Evolutionary conservation across 192 early-diverging fungal species (phyloP).

Genomic region (Coemansia sp.): DNA sequence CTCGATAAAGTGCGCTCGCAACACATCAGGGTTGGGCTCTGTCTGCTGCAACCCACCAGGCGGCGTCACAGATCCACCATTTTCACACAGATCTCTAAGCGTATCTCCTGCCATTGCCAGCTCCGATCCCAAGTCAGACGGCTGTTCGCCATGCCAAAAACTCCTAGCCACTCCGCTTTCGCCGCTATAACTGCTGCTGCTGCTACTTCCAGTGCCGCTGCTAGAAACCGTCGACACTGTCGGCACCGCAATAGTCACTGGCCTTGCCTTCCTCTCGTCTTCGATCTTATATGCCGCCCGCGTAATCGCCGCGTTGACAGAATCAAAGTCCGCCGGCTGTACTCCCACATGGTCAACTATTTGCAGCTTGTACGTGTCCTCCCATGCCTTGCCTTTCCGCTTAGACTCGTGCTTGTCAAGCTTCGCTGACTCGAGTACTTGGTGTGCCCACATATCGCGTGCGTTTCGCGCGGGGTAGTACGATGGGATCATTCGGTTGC

Average conservation of each 20-base stretch:
- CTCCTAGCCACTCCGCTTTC: neutral
- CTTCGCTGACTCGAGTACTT: conserved; percentile 7
- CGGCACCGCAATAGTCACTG: neutral
- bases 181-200: neutral
- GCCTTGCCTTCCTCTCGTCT: conserved; percentile 14
- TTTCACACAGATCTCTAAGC: neutral
- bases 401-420: neutral
- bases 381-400: conserved; percentile 9
- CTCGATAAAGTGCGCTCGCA: conserved; percentile 63
- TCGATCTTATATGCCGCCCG: conserved; percentile 17
- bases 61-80: conserved; percentile 32
- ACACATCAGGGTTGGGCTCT: conserved; percentile 60
- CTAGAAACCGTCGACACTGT: neutral
- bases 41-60: conserved; percentile 20
- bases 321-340: conserved; percentile 39
- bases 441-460: conserved; percentile 52
- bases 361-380: conserved; percentile 24
- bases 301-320: conserved; percentile 49
- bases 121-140: conserved; percentile 1
- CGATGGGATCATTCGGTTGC: conserved; percentile 16
- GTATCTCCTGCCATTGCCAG: neutral
- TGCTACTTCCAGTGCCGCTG: neutral
- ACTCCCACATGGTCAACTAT: conserved; percentile 34
- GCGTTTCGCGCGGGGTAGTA: conserved; percentile 32
- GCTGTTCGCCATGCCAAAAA: neutral